Base-by-base conservation (phyloP, 352 stramenopile genomes). In the Globisporangium irregulare region DNA sequence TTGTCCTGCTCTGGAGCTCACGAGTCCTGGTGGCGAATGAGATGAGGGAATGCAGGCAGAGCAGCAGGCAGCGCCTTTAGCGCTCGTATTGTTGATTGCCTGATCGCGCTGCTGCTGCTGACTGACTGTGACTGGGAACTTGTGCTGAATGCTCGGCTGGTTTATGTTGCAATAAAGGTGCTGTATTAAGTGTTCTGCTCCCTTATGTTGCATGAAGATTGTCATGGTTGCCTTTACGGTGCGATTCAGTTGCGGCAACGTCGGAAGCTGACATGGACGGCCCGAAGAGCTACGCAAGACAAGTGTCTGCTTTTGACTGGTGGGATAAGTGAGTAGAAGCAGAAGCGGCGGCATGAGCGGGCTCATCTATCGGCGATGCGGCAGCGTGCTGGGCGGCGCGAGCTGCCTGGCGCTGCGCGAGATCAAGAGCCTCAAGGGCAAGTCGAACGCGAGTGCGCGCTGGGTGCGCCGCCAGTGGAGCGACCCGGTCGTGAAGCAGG, bases 401-500 rank as follows among this genome's bases (percentile, higher is more conserved):
- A 62, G 56, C 57, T 60, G 32, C n/a, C 55, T 60, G 32, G 70
- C 75, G 8, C 61, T 70, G 38, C 81, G 83, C 58, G 82, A 81
- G 68, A 59, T 86, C 73, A 87, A 88, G 73, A 95, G 87, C 68
- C 87, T 93, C 61, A 90, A 88, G 51, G 87, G 87, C 55, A 95
- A 94, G 80, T 92, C 79, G 48, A 92, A 86, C 61, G 84, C 84
- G 51, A 94, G 85, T 43, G 87, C 89, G 61, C 86, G 87, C 36
- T 97, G 89, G 89, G 81, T 97, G 57, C 76, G 83, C 18, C 87
- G 89, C 10, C 89, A 97, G 73, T 93, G 85, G 82, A 90, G 73
- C 68, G 89, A 97, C 59, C 89, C 86, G 46, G 69, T 90, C 43
- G 89, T 97, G 29, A 93, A 94, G 59, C 83, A 94, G 71, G 85